These are phyloP conservation scores for Brassica napus DNA, from an alignment of 345 rosid genomes.

Conservation along the genomic window Da-Ae NC_063434.1:2736501-2737000, in stretches of 20 bases:
- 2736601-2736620: slow-evolving; percentile 3
- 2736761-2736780: slow-evolving; percentile 90
- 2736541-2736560: not conserved
- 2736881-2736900: not conserved
- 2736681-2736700: slow-evolving; percentile 14
- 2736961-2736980: slow-evolving; percentile 95
- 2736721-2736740: slow-evolving; percentile 92
- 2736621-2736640: slow-evolving; percentile 13
- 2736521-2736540: not conserved
- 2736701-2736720: slow-evolving; percentile 79
- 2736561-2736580: slow-evolving; percentile 11
- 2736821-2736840: not conserved
- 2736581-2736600: slow-evolving; percentile 12
- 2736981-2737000: slow-evolving; percentile 95
- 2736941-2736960: slow-evolving; percentile 92
- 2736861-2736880: slow-evolving; percentile 7
- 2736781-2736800: slow-evolving; percentile 96
- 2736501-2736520: slow-evolving; percentile 11
- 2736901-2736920: slow-evolving; percentile 63
- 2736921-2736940: slow-evolving; percentile 84
- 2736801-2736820: slow-evolving; percentile 19
- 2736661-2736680: slow-evolving; percentile 14
- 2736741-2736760: slow-evolving; percentile 83
- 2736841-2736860: slow-evolving; percentile 6
- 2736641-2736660: slow-evolving; percentile 7